Percentiles rank a stretch among this genome's conserved stretches.
These are phyloP conservation scores for Sarcodon aspratus DNA, from an alignment of 768 basidiomycete species.

Conservation along the genomic window DNA sequence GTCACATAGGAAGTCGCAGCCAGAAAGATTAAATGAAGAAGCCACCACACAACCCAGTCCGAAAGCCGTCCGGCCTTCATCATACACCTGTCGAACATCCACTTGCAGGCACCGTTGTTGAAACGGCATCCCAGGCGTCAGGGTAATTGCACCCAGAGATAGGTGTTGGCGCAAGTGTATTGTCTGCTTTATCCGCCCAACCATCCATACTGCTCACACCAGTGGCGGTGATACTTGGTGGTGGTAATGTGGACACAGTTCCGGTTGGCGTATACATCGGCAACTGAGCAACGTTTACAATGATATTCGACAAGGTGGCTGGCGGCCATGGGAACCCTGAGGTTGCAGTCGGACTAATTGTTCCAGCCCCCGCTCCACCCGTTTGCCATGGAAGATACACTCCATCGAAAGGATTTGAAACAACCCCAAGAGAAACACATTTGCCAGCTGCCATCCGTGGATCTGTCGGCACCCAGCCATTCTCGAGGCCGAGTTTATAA, in stretches of 20 bases:
- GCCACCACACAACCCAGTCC: too few relatives aligned
- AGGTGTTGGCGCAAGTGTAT: slow-evolving; percentile 39
- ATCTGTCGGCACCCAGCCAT: slow-evolving; percentile 69
- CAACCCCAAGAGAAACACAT: slow-evolving; percentile 44
- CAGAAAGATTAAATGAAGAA: too few relatives aligned
- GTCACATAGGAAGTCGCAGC: too few relatives aligned
- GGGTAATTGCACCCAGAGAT: slow-evolving; percentile 59
- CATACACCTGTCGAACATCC: too few relatives aligned
- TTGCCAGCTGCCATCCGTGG: slow-evolving; percentile 55
- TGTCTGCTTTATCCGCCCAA: slow-evolving; percentile 46
- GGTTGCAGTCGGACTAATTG: slow-evolving; percentile 29
- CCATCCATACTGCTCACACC: slow-evolving; percentile 32
- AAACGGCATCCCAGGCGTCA: slow-evolving; percentile 31
- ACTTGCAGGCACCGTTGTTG: too few relatives aligned
- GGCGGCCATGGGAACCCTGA: slow-evolving; percentile 32
- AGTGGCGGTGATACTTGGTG: slow-evolving; percentile 36
- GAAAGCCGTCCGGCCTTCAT: too few relatives aligned
- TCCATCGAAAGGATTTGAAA: slow-evolving; percentile 36
- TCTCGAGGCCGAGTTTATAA: slow-evolving; percentile 54
- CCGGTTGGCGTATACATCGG: slow-evolving; percentile 61
- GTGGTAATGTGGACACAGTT: slow-evolving; percentile 42
- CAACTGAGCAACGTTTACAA: slow-evolving; percentile 26
- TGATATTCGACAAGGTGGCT: slow-evolving; percentile 32
- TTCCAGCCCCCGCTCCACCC: slow-evolving; percentile 45
- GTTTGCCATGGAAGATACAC: slow-evolving; percentile 56